Evolutionary conservation across 73 alveolate species (phyloP).

Genomic region (Symbiodinium natans): DNA sequence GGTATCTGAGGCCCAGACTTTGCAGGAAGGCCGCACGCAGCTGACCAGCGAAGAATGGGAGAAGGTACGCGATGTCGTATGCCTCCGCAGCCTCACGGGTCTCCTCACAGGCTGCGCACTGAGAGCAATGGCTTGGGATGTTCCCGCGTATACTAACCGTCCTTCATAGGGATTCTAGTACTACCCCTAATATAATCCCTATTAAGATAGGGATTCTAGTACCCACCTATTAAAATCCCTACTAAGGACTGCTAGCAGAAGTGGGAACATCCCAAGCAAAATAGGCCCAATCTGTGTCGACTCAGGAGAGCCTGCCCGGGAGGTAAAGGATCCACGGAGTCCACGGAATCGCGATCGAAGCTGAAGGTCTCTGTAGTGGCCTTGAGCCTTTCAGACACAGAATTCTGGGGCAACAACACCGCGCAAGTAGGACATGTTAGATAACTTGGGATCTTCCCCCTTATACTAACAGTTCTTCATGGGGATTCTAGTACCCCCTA

Average conservation of each 20-base stretch:
- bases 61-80: conserved; percentile 53
- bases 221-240: too few relatives aligned
- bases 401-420: too few relatives aligned
- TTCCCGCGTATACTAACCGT: too few relatives aligned
- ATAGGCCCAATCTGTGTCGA: neutral
- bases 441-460: too few relatives aligned
- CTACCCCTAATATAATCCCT: too few relatives aligned
- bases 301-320: neutral
- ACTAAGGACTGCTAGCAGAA: too few relatives aligned
- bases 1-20: neutral
- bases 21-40: conserved; percentile 52
- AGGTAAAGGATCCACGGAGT: neutral
- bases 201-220: neutral
- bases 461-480: too few relatives aligned
- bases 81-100: neutral
- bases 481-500: too few relatives aligned
- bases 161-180: too few relatives aligned
- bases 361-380: conserved; percentile 44
- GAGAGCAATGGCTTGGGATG: neutral
- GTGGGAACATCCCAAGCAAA: neutral
- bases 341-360: neutral
- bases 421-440: too few relatives aligned
- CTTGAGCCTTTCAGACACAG: neutral
- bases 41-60: conserved; percentile 78
- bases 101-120: neutral